Evolutionary conservation across 1,284 basidiomycete species (phyloP).

Genomic region (Ceratobasidium sp.): DNA sequence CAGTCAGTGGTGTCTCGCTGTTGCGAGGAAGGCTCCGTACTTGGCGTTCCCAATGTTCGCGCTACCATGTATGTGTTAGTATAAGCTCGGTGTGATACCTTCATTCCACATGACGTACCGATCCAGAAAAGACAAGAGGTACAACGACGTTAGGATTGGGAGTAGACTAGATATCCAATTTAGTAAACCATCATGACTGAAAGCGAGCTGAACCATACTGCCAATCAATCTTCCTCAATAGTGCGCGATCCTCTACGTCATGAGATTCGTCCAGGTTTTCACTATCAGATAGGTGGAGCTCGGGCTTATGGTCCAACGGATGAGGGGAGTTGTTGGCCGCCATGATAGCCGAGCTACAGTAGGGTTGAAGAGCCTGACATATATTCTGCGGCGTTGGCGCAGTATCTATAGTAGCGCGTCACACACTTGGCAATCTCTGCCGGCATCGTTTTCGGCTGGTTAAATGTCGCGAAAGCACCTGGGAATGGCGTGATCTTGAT

Average conservation of each 20-base stretch:
- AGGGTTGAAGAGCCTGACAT: neutral
- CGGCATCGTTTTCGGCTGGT: neutral
- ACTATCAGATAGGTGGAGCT: conserved; percentile 1
- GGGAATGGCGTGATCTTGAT: conserved; percentile 39
- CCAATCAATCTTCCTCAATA: conserved; percentile 63
- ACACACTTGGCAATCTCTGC: too few relatives aligned
- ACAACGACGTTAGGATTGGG: conserved; percentile 71
- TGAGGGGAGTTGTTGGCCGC: conserved; percentile 2
- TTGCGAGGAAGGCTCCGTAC: conserved; percentile 57
- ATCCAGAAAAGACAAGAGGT: conserved; percentile 77
- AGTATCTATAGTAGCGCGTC: neutral
- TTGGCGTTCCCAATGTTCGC: conserved; percentile 79
- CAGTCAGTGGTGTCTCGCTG: conserved; percentile 12
- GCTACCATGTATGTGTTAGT: conserved; percentile 53
- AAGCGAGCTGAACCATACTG: conserved; percentile 20
- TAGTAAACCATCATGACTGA: neutral
- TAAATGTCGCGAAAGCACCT: conserved; percentile 17
- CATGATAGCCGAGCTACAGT: neutral
- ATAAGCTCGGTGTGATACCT: neutral
- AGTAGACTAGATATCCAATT: conserved; percentile 58
- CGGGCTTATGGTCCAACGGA: conserved; percentile 5
- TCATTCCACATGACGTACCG: conserved; percentile 57
- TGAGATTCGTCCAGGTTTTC: conserved; percentile 49
- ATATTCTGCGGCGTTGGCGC: neutral
- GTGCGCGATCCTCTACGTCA: conserved; percentile 58